phyloP scores from a whole-genome alignment of 2,329 filamentous ascomycete species.

The Alternaria gansuensis region DNA sequence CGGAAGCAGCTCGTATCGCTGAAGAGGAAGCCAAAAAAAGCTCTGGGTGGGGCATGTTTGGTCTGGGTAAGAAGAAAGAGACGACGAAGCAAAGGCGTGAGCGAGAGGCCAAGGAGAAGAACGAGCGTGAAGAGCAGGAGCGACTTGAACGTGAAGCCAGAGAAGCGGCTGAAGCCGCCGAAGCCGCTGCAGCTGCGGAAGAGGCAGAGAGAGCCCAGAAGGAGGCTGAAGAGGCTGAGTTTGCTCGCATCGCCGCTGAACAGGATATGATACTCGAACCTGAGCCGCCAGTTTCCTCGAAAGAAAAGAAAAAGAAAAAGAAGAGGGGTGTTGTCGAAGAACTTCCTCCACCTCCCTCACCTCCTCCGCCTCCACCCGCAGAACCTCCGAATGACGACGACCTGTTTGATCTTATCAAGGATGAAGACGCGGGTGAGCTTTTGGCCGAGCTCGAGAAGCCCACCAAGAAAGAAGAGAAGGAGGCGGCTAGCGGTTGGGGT shows the following conservation, averaged over 20 bases:
- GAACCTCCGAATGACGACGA: slow-evolving; percentile 41
- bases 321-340: slow-evolving; percentile 33
- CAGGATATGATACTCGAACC: slow-evolving; percentile 38
- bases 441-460: slow-evolving; percentile 51
- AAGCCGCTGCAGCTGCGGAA: slow-evolving; percentile 35
- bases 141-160: slow-evolving; percentile 39
- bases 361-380: slow-evolving; percentile 23
- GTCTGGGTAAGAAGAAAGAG: slow-evolving; percentile 49
- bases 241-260: slow-evolving; percentile 49
- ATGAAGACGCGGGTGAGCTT: slow-evolving; percentile 44
- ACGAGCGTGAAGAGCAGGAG: slow-evolving; percentile 42
- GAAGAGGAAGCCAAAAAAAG: slow-evolving; percentile 38
- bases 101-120: slow-evolving; percentile 41
- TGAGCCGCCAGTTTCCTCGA: slow-evolving; percentile 23
- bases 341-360: slow-evolving; percentile 28
- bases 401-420: slow-evolving; percentile 48
- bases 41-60: slow-evolving; percentile 32
- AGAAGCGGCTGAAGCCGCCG: slow-evolving; percentile 43
- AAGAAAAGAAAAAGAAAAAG: slow-evolving; percentile 53
- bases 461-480: slow-evolving; percentile 41
- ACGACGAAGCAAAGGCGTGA: slow-evolving; percentile 42
- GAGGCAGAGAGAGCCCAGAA: slow-evolving; percentile 49
- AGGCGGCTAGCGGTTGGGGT: slow-evolving; percentile 47
- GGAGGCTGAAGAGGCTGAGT: slow-evolving; percentile 42
- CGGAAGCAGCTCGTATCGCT: slow-evolving; percentile 32